Evolutionary conservation across 208 protist species (phyloP).

Genomic region (Leishmania tropica): DNA sequence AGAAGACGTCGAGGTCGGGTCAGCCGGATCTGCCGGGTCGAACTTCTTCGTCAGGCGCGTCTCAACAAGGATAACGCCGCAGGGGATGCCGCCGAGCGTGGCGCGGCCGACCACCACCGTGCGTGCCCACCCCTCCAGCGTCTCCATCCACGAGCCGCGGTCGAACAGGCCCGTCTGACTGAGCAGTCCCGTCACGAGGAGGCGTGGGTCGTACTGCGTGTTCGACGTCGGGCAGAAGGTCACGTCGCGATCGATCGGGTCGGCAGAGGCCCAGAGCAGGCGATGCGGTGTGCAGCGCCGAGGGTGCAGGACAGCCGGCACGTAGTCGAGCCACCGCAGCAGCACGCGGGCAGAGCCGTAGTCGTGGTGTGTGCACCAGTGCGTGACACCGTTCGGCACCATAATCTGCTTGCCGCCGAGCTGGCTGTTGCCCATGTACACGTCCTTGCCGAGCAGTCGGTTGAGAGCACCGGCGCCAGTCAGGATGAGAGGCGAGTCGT

Average conservation of each 20-base stretch:
- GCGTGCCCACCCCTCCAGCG: conserved; percentile 96
- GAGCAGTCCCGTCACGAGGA: conserved; percentile 65
- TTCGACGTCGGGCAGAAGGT: conserved; percentile 65
- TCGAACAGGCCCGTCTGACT: conserved; percentile 89
- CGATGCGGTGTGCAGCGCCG: conserved; percentile 49
- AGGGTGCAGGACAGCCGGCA: conserved; percentile 68
- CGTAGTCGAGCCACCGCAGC: conserved; percentile 92
- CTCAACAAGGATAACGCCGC: conserved; percentile 98
- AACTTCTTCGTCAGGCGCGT: conserved; percentile 94
- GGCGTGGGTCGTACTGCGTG: conserved; percentile 85
- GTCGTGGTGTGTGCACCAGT: conserved; percentile 89
- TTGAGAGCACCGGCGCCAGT: conserved; percentile 95
- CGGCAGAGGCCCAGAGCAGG: conserved; percentile 35
- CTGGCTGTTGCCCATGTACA: conserved; percentile 98
- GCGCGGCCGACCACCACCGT: conserved; percentile 96
- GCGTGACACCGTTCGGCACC: conserved; percentile 96
- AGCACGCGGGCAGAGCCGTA: conserved; percentile 69
- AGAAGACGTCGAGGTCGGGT: conserved; percentile 77
- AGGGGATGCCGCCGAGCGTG: conserved; percentile 96
- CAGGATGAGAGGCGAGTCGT: conserved; percentile 93
- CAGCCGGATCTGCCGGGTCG: conserved; percentile 96
- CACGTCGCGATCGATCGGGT: conserved; percentile 84
- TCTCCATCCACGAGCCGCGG: conserved; percentile 90
- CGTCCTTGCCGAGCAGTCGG: conserved; percentile 95
- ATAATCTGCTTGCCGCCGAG: conserved; percentile 97